Evolutionary conservation across 148 eudicot genomes (phyloP), one percentile per base, ranked within the genome.

Genomic region (Persicaria tinctoria): DNA sequence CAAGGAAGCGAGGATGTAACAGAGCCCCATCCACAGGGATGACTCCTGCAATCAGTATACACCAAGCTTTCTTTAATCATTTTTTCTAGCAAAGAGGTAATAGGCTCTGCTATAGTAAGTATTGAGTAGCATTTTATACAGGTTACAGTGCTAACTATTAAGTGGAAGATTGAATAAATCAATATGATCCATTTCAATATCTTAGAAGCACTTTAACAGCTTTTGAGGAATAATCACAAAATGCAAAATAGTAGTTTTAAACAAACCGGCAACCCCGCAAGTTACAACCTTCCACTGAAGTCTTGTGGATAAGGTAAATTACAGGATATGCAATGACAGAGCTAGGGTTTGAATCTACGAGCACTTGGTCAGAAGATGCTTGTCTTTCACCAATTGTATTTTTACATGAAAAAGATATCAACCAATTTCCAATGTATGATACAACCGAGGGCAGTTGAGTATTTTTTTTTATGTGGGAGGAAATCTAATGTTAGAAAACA

Each of bases 1-100:
- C 76, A 90, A 78, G 8, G 93, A 83, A 74, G 97, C 89, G 57
- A 92, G 76, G 64, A 87, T 74, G 85, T 90, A 95, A 74, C 86
- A 75, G 46, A 95, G 84, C 76, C 98, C 98, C 76, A 81, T 77
- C 90, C 89, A 81, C 47, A 94, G 49, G 56, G 98, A 94, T 32
- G 91, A 90, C 81, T 94, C 98, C 98, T 94, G 84, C 75, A 78
- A 12, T n/a, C 80, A 73, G 72, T 57, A 44, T 3, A 46, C 45
- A 69, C 53, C 41, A 32, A 73, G 32, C 1, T 50, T 4, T 44
- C 49, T 69, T 69, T 45, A 16, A 16, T 38, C 49, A 69, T 9
- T 57, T 16, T 57, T 57, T 57, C 17, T 57, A 57, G 41, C 41
- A 32, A 32, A 32, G 3, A 32, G 41, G 41, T 32, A 32, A 32